Conservation (phyloP, 768 basidiomycete species). For the Tulasnella sp. region DNA sequence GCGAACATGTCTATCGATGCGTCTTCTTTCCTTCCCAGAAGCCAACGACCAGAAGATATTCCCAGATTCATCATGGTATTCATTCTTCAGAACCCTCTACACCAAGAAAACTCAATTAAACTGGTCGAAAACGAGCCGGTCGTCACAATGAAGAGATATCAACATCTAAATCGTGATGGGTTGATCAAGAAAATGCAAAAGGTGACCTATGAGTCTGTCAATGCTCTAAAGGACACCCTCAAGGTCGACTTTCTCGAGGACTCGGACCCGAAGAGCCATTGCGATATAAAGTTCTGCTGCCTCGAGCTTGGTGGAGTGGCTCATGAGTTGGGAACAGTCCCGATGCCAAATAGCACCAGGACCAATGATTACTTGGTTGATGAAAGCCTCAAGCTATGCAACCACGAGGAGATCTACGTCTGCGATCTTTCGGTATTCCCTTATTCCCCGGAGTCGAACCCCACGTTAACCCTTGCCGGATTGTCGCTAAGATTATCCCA, state of each 20-base stretch:
- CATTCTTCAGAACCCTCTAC: slow-evolving; percentile 1
- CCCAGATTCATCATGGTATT: slow-evolving; percentile 17
- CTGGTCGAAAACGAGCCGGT: background rate
- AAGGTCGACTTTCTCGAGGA: slow-evolving; percentile 12
- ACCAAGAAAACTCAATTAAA: background rate
- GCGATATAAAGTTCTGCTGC: slow-evolving; percentile 13
- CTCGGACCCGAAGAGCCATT: background rate
- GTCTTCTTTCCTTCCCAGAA: slow-evolving; percentile 22
- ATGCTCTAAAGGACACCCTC: background rate
- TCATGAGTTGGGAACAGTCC: slow-evolving; percentile 24
- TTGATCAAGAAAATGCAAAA: slow-evolving; percentile 11
- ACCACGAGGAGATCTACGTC: slow-evolving; percentile 19
- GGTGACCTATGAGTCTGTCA: background rate
- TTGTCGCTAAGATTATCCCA: slow-evolving; percentile 22
- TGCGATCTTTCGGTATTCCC: slow-evolving; percentile 25
- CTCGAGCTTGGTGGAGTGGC: slow-evolving; percentile 22
- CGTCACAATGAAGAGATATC: slow-evolving; percentile 13
- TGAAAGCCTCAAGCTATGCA: slow-evolving; percentile 13
- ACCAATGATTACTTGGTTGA: background rate
- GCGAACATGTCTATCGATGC: slow-evolving; percentile 21
- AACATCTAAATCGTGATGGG: slow-evolving; percentile 12
- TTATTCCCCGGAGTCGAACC: slow-evolving; percentile 22
- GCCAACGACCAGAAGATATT: background rate
- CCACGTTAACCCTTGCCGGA: slow-evolving; percentile 22
- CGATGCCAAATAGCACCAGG: slow-evolving; percentile 16